These are phyloP conservation scores for Debaryomyces psychrophilus DNA, from an alignment of 1,139 yeast genomes.

Conservation along the genomic window DNA sequence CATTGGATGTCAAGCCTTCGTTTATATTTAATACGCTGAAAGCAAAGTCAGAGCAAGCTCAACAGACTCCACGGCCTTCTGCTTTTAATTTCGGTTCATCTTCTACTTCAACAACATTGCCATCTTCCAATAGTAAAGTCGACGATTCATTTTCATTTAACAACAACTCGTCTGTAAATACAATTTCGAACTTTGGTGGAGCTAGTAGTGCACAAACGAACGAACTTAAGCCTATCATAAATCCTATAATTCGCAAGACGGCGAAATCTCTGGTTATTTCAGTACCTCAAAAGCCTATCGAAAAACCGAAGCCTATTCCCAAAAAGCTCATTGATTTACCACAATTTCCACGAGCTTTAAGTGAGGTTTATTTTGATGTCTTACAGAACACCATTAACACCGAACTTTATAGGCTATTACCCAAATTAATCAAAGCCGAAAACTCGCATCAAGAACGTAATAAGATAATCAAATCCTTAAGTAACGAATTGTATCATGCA, in stretches of 20 bases:
- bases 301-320: background rate
- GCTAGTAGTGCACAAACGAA: background rate
- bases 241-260: background rate
- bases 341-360: constrained; percentile 24
- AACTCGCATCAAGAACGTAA: constrained; percentile 28
- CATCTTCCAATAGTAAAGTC: background rate
- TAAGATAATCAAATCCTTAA: constrained; percentile 37
- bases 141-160: background rate
- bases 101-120: background rate
- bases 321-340: constrained; percentile 23
- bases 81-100: constrained; percentile 6
- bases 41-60: background rate
- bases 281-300: background rate
- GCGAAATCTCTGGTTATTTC: background rate
- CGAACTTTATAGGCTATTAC: constrained; percentile 31
- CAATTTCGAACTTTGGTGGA: background rate
- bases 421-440: constrained; percentile 27
- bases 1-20: constrained; percentile 3
- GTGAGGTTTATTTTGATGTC: constrained; percentile 30
- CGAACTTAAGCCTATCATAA: background rate
- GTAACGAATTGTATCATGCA: constrained; percentile 57
- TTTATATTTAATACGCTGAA: background rate
- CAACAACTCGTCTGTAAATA: background rate
- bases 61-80: constrained; percentile 8
- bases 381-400: constrained; percentile 33